Evolutionary conservation across 1,284 basidiomycete genomes (phyloP).

Genomic region (Trichosporon asahii): DNA sequence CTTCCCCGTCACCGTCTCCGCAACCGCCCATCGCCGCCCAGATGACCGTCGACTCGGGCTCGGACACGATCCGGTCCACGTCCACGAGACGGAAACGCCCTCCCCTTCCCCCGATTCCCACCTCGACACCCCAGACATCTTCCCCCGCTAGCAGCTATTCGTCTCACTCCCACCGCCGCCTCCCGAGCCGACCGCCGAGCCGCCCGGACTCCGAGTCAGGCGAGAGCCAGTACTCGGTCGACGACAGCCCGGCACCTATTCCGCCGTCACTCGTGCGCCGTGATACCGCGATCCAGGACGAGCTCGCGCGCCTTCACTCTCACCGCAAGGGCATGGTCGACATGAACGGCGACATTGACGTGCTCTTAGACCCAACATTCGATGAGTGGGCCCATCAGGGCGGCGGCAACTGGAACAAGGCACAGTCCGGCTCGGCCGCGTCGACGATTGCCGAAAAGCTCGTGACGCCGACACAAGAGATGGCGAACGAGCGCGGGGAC

Average conservation of each 20-base stretch:
- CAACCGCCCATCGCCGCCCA: not conserved
- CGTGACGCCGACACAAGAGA: constrained; percentile 15
- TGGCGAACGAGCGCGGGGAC: not conserved
- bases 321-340: constrained; percentile 17
- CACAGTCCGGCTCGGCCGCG: constrained; percentile 8
- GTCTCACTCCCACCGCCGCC: not conserved
- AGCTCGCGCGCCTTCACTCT: not conserved
- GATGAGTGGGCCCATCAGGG: constrained; percentile 21
- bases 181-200: constrained; percentile 9
- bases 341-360: constrained; percentile 18
- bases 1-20: not conserved
- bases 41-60: constrained; percentile 6
- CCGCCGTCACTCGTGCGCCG: not conserved
- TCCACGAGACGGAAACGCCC: not conserved
- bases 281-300: not conserved
- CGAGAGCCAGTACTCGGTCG: constrained; percentile 26
- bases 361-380: constrained; percentile 17
- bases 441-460: constrained; percentile 2
- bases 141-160: constrained; percentile 5
- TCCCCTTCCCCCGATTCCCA: constrained; percentile 4
- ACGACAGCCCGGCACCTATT: constrained; percentile 11
- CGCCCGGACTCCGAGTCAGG: constrained; percentile 15
- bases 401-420: constrained; percentile 8
- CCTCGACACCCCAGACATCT: constrained; percentile 1
- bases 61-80: constrained; percentile 9